Evolutionary conservation across 306 rosid species (phyloP), one percentile per base, ranked within the genome.

Genomic region (Dryas octopetala): DNA sequence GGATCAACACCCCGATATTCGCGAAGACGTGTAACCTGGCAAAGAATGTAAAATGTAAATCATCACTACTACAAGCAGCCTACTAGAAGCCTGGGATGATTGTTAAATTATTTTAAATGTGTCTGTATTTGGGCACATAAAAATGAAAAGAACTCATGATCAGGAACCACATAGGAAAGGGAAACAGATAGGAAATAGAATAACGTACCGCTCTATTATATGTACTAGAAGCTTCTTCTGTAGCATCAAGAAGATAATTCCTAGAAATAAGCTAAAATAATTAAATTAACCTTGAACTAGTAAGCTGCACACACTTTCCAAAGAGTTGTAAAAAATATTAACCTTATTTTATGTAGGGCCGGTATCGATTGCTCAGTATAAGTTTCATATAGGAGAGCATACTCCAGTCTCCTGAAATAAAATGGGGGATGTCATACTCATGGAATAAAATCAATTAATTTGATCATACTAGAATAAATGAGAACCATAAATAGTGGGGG

Each of bases 1-100:
- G 95, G 91, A 84, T 95, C 97, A n/a, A 95, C 97, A 46, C 93
- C 92, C 85, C 86, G 96, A 79, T 92, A 95, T 88, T 95, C 99
- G 1, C 83, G 91, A 70, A 92, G 89, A 54, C 96, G 96, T 38
- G 99, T 88, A 6, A 90, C 96, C 99, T 92, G 82, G 74, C 12
- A 61, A 71, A 82, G n/a, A 17, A 3, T 32, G 38, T 32, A 32
- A 32, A 32, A 32, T 32, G 38, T 32, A 63, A 41, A 1, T 9
- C 26, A 63, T 40, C 13, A 15, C 38, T 11, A 6, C 26, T 7
- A 41, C 13, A 63, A 41, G 68, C 53, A 49, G 15, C 11, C 53
- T 46, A 4, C 8, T 9, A 5, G 9, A 9, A 41, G 13, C 7
- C 50, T 63, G 49, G 4, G 49, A 41, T 62, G 8, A 50, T 15